Evolutionary conservation across 768 basidiomycete genomes (phyloP), one percentile per base, ranked within the genome.

Genomic region (Agaricus blazei): DNA sequence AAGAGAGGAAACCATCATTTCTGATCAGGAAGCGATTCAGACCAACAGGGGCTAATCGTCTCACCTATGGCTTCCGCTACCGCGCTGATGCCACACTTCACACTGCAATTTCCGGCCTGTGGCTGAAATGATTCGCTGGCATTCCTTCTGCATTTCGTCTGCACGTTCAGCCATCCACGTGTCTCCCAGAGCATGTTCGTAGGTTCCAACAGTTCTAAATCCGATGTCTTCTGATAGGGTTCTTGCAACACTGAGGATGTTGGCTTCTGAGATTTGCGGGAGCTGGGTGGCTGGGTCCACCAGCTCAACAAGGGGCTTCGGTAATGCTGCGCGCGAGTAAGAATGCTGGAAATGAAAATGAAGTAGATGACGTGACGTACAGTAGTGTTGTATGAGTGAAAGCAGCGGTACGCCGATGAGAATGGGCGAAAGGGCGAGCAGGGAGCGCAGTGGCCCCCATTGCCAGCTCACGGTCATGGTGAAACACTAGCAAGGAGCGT

Each of bases 31-130:
- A 44, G 47, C 37, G 14, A 12, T 9, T 23, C 29, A 38, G n/a
- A 52, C 27, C 43, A 40, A 19, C 57, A 40, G 11, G 42, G 23
- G 34, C 43, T 9, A 31, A 72, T 34, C 86, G 34, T 27, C 42
- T 63, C 61, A 93, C 92, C 90, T 75, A 73, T 96, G 93, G 60
- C 81, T 86, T 3, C 94, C 93, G 59, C 84, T 90, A 2, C 94
- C 93, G 61, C 87, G 78, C 69, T 97, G 95, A 54, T 87, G 75
- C 89, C 91, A 96, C 0, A 95, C 84, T 64, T 97, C 93, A 63
- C 96, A 94, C 64, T 95, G 77, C n/a, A 96, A 71, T 44, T 85
- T 85, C 46, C 85, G 72, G 57, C 75, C 69, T 2, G 64, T 72
- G 40, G 65, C 67, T 31, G 65, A 65, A 6, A 79, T 76, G 28